Base-by-base conservation (phyloP, 1,284 basidiomycete species). In the Tremellales sp. region DNA sequence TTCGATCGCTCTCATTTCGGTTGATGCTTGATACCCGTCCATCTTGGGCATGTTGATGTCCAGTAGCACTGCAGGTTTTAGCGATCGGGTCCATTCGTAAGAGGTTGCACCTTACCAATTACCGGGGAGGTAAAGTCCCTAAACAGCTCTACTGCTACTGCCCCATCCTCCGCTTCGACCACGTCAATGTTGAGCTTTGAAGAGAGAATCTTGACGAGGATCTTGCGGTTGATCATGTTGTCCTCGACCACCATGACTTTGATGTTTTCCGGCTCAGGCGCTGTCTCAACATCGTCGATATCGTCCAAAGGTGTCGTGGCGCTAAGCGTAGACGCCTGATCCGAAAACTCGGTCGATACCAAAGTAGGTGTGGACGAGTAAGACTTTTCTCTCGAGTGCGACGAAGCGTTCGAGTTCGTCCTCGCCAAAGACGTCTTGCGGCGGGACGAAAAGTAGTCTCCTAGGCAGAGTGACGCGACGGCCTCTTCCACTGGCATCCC, bases 31-130 rank as follows among this genome's bases (percentile, higher is more conserved):
- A 52, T 65, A 74, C 5, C 72, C 72, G 53, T 74, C 69, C 61
- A 70, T 68, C 15, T 58, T 58, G 5, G 72, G 72, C 72, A 74
- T 74, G 52, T 71, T 74, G 52, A 74, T 72, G 46, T 74, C 72
- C 13, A 72, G 58, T 11, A 74, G 52, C 8, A 72, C 65, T 33
- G 13, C 3, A 6, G 15, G 22, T 40, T 8, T 31, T 8, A 8
- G 29, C 10, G 29, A 31, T 15, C 15, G 29, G n/a, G n/a, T n/a
- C n/a, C n/a, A n/a, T n/a, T n/a, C 33, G 31, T 45, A 11, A 11
- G 5, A 19, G 11, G 6, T 3, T 23, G 22, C 8, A 13, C 52
- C 53, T 11, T 31, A 56, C 50, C 46, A n/a, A 65, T 61, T 7
- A 40, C 52, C 2, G 60, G 61, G 2, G 25, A 11, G 13, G 39